Percentiles rank a stretch among this genome's conserved stretches.
Conservation (phyloP, 2,329 filamentous ascomycete species). For the Hymenoscyphus occultus region DNA sequence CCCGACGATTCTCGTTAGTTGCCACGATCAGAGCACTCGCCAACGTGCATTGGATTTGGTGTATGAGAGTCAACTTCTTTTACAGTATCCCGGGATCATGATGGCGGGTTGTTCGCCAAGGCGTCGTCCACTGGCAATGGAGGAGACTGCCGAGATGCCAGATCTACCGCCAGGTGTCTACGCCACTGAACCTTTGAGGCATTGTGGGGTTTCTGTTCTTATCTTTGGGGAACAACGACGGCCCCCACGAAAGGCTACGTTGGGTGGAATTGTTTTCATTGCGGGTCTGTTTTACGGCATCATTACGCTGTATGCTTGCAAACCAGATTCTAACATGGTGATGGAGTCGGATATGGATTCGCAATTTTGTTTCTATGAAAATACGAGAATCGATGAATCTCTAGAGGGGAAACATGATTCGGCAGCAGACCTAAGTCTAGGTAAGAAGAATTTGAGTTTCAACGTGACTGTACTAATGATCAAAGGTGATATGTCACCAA, state of each 20-base stretch:
- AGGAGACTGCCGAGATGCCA: slow-evolving; percentile 10
- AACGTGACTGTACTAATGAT: background rate
- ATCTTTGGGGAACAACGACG: slow-evolving; percentile 12
- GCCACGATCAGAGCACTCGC: slow-evolving; percentile 16
- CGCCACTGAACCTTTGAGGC: slow-evolving; percentile 15
- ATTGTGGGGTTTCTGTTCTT: slow-evolving; percentile 15
- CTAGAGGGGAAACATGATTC: slow-evolving; percentile 10
- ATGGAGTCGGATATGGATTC: background rate
- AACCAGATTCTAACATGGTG: slow-evolving; percentile 6
- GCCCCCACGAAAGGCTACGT: slow-evolving; percentile 10
- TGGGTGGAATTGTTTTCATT: slow-evolving; percentile 18
- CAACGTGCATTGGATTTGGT: slow-evolving; percentile 21
- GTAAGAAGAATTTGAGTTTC: slow-evolving; percentile 1
- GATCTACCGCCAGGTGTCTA: slow-evolving; percentile 17
- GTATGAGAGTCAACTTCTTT: slow-evolving; percentile 14
- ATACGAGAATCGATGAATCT: background rate
- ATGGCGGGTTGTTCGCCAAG: slow-evolving; percentile 17
- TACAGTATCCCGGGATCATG: slow-evolving; percentile 13
- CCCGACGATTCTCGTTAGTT: slow-evolving; percentile 22
- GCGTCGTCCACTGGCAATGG: slow-evolving; percentile 12
- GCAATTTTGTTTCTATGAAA: slow-evolving; percentile 11
- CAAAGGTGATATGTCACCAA: slow-evolving; percentile 10
- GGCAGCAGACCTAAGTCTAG: slow-evolving; percentile 8
- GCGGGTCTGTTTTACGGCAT: slow-evolving; percentile 15
- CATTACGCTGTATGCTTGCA: slow-evolving; percentile 15